These are phyloP conservation scores for Penicillium taxi DNA, from an alignment of 495 filamentous ascomycete genomes.

Conservation along the genomic window DNA sequence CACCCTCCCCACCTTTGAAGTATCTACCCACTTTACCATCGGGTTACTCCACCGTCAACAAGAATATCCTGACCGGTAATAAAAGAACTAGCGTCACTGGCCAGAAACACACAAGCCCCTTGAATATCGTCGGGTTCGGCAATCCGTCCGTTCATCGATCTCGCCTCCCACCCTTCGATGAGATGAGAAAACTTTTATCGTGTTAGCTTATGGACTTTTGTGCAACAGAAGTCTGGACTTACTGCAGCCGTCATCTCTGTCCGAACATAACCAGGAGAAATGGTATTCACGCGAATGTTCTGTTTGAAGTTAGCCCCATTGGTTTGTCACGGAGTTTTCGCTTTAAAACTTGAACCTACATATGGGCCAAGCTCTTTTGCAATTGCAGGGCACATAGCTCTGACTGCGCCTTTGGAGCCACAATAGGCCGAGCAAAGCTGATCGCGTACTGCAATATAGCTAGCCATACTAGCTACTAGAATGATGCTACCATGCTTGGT, in stretches of 20 bases:
- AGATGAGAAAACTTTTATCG: slow-evolving; percentile 68
- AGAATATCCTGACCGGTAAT: slow-evolving; percentile 76
- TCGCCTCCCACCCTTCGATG: slow-evolving; percentile 57
- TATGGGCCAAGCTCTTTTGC: slow-evolving; percentile 49
- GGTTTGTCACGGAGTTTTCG: not conserved
- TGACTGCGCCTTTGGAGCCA: slow-evolving; percentile 66
- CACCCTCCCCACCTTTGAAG: slow-evolving; percentile 17
- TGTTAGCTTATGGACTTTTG: too few species aligned
- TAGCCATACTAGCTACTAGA: slow-evolving; percentile 42
- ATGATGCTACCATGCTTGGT: slow-evolving; percentile 41
- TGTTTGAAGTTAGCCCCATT: slow-evolving; percentile 7
- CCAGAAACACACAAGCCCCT: slow-evolving; percentile 72
- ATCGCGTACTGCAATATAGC: slow-evolving; percentile 48
- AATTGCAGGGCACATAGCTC: slow-evolving; percentile 57
- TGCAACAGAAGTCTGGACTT: slow-evolving; percentile 50
- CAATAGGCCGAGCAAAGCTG: slow-evolving; percentile 68
- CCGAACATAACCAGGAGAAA: slow-evolving; percentile 40
- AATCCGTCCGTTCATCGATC: slow-evolving; percentile 66
- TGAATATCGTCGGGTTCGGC: slow-evolving; percentile 75
- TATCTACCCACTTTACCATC: slow-evolving; percentile 17
- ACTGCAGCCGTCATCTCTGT: slow-evolving; percentile 35
- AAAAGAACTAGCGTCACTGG: slow-evolving; percentile 66
- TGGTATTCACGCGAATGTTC: slow-evolving; percentile 38
- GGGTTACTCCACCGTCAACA: slow-evolving; percentile 31
- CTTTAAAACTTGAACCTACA: too few species aligned